Percentiles rank a stretch among this genome's conserved stretches.
phyloP scores from a whole-genome alignment of 441 rosid genomes.

The Erysimum cheiri region DNA sequence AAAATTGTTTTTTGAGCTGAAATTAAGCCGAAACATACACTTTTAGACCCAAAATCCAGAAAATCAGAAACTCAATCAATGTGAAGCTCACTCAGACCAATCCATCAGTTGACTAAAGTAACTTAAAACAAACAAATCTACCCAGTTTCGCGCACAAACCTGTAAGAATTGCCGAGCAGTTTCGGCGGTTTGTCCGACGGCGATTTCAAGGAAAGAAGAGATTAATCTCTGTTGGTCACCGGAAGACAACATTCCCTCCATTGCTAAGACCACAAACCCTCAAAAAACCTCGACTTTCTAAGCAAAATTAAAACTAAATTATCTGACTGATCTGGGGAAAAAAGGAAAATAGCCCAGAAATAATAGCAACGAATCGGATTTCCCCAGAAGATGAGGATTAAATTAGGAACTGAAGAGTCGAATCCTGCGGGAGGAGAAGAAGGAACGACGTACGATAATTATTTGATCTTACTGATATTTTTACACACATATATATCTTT shows the following conservation, averaged over 20 bases:
- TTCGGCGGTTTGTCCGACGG: slow-evolving; percentile 87
- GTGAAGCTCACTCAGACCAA: slow-evolving; percentile 32
- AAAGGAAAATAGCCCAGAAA: background rate
- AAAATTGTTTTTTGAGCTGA: slow-evolving; percentile 2
- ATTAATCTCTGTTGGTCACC: slow-evolving; percentile 73
- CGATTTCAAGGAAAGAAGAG: slow-evolving; percentile 94
- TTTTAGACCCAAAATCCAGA: background rate
- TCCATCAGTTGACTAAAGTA: slow-evolving; percentile 14
- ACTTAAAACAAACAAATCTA: slow-evolving; percentile 26
- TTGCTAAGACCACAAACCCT: slow-evolving; percentile 31
- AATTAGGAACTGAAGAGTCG: slow-evolving; percentile 38
- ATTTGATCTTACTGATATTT: slow-evolving; percentile 7
- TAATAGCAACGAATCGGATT: slow-evolving; percentile 18
- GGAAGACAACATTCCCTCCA: slow-evolving; percentile 62
- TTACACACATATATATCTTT: slow-evolving; percentile 10
- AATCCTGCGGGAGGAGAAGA: slow-evolving; percentile 39
- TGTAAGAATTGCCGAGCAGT: slow-evolving; percentile 86
- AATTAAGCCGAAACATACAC: slow-evolving; percentile 5
- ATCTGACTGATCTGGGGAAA: background rate
- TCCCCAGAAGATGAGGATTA: slow-evolving; percentile 26
- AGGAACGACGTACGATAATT: slow-evolving; percentile 8
- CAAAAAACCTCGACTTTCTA: slow-evolving; percentile 15
- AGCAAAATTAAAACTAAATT: slow-evolving; percentile 3
- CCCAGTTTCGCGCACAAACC: slow-evolving; percentile 50
- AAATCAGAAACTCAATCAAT: slow-evolving; percentile 18